phyloP scores from a whole-genome alignment of 2,329 filamentous ascomycete species.

The Ascochyta lentis region DNA sequence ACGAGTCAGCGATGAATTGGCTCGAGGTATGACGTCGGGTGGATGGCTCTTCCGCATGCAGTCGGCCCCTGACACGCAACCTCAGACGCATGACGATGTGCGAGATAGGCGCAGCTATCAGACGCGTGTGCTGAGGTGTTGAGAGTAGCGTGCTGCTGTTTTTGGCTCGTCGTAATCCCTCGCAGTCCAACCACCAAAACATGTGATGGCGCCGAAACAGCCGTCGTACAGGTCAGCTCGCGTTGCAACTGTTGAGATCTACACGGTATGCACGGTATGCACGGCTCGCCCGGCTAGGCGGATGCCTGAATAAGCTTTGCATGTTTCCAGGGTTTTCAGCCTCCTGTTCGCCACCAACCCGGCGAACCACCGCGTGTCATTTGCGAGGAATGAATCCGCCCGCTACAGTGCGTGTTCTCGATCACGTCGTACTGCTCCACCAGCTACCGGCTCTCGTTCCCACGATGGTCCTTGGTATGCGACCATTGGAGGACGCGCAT shows the following conservation, averaged over 20 bases:
- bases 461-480: slow-evolving; percentile 28
- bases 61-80: not conserved
- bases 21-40: slow-evolving; percentile 12
- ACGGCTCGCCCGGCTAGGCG: slow-evolving; percentile 13
- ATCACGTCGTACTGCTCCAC: slow-evolving; percentile 25
- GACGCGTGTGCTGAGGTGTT: not conserved
- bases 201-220: slow-evolving; percentile 31
- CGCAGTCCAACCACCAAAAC: slow-evolving; percentile 13
- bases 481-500: slow-evolving; percentile 39
- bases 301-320: slow-evolving; percentile 34
- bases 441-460: slow-evolving; percentile 14
- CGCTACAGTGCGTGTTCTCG: slow-evolving; percentile 13
- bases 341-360: slow-evolving; percentile 34
- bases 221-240: slow-evolving; percentile 18
- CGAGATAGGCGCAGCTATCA: not conserved
- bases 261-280: slow-evolving; percentile 14
- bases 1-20: not conserved
- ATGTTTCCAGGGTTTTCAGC: slow-evolving; percentile 32
- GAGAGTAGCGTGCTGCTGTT: slow-evolving; percentile 11
- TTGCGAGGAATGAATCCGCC: slow-evolving; percentile 13
- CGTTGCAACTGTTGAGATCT: slow-evolving; percentile 33
- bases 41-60: slow-evolving; percentile 7
- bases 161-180: slow-evolving; percentile 4
- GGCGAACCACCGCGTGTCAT: slow-evolving; percentile 22
- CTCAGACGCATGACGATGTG: slow-evolving; percentile 11